Conservation (phyloP, 2,329 filamentous ascomycete genomes). For the Intubia oerlemansii region DNA sequence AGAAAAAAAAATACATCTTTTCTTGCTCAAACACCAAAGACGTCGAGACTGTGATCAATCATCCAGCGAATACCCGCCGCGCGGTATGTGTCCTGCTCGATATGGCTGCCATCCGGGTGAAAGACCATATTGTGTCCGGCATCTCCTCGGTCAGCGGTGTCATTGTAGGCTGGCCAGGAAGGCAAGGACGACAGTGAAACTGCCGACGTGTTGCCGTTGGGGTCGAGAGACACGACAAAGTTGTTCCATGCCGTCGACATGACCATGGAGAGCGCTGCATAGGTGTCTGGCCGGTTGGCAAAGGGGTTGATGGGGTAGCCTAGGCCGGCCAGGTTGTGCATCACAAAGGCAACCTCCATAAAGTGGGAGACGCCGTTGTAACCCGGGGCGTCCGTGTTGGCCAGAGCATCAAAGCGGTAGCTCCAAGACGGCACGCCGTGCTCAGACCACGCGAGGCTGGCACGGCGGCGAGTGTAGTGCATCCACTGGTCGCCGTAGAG, state of each 20-base stretch:
- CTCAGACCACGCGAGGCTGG: conserved; percentile 5
- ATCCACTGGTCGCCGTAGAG: conserved; percentile 3
- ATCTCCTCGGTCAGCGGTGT: conserved; percentile 7
- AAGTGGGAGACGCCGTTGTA: conserved; percentile 16
- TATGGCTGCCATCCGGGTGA: conserved; percentile 1
- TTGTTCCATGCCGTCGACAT: conserved; percentile 5
- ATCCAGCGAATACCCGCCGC: conserved; percentile 5
- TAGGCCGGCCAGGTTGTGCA: conserved; percentile 25
- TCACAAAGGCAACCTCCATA: conserved; percentile 30
- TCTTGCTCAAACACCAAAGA: conserved; percentile 5
- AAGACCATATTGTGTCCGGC: conserved; percentile 7
- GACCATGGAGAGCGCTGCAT: conserved; percentile 13
- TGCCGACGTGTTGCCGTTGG: background rate
- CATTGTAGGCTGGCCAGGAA: conserved; percentile 8
- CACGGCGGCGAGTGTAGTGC: conserved; percentile 9
- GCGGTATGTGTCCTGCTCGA: conserved; percentile 4
- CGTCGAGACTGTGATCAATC: conserved; percentile 4
- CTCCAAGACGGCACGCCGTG: conserved; percentile 10
- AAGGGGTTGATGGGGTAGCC: conserved; percentile 22
- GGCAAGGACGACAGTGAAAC: background rate
- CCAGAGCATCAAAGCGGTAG: conserved; percentile 23
- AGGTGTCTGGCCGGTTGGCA: conserved; percentile 18
- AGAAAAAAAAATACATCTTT: background rate
- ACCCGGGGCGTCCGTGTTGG: conserved; percentile 11
- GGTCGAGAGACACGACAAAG: conserved; percentile 4